Base-by-base conservation (phyloP, 306 rosid genomes). In the Sophora flavescens region DNA sequence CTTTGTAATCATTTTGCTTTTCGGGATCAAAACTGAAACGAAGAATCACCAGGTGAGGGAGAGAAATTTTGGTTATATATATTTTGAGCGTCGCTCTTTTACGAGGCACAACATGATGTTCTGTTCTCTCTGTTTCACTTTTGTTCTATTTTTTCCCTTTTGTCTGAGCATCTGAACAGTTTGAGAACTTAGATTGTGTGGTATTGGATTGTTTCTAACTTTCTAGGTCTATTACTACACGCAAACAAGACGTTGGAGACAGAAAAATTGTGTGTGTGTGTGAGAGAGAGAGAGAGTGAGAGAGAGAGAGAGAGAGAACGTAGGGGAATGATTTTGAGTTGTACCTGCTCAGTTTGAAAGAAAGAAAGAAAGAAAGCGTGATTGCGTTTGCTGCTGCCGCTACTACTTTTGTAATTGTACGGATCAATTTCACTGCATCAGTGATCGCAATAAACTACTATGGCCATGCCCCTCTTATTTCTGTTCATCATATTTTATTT, bases 51-150 rank as follows among this genome's bases (percentile, higher is more conserved):
- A 30, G 32, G 32, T 30, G 18, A 63, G 26, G 42, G 50, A 59
- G 44, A 15, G 18, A 28, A 35, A 13, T 5, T 39, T 5, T 22
- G 62, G 17, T 44, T 45, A 18, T 2, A 41, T 45, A 18, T 2
- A 41, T 54, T 17, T 4, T 41, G 68, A 54, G 76, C 3, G 39
- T 66, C 84, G 88, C 88, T 81, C 88, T 85, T 85, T 85, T 81
- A 81, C 88, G 81, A 85, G 86, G 88, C 52, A 64, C 66, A 72
- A 16, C 50, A 79, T 75, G 14, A 70, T 81, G 83, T 38, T 33
- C 61, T 44, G 11, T 44, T 30, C 22, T 47, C 52, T 75, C 56
- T 62, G 42, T 41, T 56, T 15, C 52, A 22, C 22, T 22, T 22
- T 22, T 51, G 57, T 35, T 35, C 39, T 35, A 35, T 3, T 51